Percentiles rank a stretch among this genome's conserved stretches.
phyloP scores from a whole-genome alignment of 306 rosid species.

The Quercus bicolor region DNA sequence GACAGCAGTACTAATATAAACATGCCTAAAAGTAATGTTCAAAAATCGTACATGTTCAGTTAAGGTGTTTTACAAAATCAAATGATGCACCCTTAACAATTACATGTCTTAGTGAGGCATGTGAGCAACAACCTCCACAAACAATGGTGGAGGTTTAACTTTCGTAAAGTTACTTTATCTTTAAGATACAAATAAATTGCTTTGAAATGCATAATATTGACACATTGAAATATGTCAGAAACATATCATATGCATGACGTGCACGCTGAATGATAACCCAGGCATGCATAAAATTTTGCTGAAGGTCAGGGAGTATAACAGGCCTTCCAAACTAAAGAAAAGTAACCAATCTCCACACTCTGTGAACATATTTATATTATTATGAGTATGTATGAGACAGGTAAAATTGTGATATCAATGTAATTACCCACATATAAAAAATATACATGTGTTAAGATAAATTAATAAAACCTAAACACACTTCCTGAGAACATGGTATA shows the following conservation, averaged over 20 bases:
- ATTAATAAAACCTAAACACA: too few relatives aligned
- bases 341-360: neutral
- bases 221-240: neutral
- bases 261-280: neutral
- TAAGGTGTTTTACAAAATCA: neutral
- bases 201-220: neutral
- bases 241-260: neutral
- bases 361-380: neutral
- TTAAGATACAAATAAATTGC: neutral
- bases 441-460: too few relatives aligned
- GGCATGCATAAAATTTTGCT: neutral
- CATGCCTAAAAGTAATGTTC: neutral
- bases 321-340: neutral
- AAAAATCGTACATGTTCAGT: neutral
- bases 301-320: neutral
- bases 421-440: too few relatives aligned
- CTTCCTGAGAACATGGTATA: too few relatives aligned
- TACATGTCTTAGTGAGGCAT: neutral
- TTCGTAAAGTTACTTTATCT: neutral
- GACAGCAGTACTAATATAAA: neutral
- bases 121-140: neutral
- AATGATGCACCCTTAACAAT: too few relatives aligned
- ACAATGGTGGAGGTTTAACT: neutral
- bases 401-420: too few relatives aligned
- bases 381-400: too few relatives aligned